phyloP scores from a whole-genome alignment of 2,329 filamentous ascomycete species.

The Colletotrichum sp. region DNA sequence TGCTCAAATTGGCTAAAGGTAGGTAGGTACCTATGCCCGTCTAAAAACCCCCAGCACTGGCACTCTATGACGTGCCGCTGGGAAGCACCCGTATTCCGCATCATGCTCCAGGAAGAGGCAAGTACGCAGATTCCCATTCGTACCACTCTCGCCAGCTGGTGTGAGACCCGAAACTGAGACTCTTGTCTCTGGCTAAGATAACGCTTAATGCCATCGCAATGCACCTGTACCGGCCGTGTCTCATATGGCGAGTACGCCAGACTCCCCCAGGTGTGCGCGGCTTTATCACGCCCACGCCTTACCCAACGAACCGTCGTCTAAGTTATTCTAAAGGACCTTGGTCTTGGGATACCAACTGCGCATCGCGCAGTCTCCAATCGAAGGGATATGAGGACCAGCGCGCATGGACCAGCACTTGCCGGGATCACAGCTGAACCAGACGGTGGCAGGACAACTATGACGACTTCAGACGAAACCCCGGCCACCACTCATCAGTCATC shows the following conservation, averaged over 20 bases:
- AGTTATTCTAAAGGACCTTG: neutral
- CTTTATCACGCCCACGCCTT: neutral
- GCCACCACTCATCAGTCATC: neutral
- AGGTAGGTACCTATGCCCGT: neutral
- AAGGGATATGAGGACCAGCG: neutral
- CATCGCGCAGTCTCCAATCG: neutral
- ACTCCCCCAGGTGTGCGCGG: neutral
- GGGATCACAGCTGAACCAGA: neutral
- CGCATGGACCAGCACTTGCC: neutral
- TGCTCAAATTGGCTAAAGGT: neutral
- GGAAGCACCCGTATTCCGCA: neutral
- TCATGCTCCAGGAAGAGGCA: neutral
- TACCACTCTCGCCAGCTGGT: neutral
- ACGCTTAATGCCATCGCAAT: neutral
- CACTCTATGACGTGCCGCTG: slow-evolving; percentile 14
- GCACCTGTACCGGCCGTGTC: neutral
- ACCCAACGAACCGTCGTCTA: neutral
- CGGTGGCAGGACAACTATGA: neutral
- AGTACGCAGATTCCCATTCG: neutral
- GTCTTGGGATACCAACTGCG: neutral
- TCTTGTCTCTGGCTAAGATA: neutral
- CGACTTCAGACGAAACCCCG: slow-evolving; percentile 6
- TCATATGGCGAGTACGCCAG: neutral
- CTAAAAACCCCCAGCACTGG: slow-evolving; percentile 13
- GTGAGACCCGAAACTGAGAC: neutral